A percentile compares a stretch with the other conserved stretches of the same genome.
phyloP scores from a whole-genome alignment of 129 eudicot species.

The Helichrysum umbraculigerum region DNA sequence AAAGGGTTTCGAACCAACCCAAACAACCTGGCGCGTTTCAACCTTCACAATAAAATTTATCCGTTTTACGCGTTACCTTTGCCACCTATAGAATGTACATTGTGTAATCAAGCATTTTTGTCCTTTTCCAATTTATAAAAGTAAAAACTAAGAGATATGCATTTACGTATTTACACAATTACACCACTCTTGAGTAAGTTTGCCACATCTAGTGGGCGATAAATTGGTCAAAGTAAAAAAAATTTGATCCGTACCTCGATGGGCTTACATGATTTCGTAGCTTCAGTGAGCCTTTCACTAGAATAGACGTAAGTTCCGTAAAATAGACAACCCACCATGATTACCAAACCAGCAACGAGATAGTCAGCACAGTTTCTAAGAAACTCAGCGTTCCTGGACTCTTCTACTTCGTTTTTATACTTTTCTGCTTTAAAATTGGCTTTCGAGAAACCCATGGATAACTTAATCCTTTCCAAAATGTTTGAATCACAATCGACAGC shows the following conservation, averaged over 20 bases:
- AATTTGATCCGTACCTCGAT: constrained; percentile 38
- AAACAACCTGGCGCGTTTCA: too few species aligned
- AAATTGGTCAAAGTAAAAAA: background rate
- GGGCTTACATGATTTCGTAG: constrained; percentile 69
- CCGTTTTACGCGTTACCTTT: too few species aligned
- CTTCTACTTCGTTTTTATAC: constrained; percentile 69
- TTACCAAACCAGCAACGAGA: constrained; percentile 77
- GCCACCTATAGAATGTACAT: too few species aligned
- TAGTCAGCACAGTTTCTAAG: constrained; percentile 70
- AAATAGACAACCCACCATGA: constrained; percentile 57
- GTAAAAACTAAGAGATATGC: background rate
- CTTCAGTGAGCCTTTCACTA: constrained; percentile 60
- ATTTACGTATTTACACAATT: too few species aligned
- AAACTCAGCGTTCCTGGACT: constrained; percentile 65
- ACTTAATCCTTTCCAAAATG: constrained; percentile 71
- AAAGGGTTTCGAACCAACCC: too few species aligned
- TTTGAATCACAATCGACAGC: constrained; percentile 55
- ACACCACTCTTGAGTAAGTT: background rate
- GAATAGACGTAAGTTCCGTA: constrained; percentile 78
- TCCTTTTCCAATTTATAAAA: too few species aligned
- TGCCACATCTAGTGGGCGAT: background rate
- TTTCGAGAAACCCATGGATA: constrained; percentile 78
- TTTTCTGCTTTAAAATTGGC: constrained; percentile 70
- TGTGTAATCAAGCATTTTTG: too few species aligned
- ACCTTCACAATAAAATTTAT: too few species aligned